Conservation (phyloP, 2,329 filamentous ascomycete genomes). For the Cordyceps pruinosa region DNA sequence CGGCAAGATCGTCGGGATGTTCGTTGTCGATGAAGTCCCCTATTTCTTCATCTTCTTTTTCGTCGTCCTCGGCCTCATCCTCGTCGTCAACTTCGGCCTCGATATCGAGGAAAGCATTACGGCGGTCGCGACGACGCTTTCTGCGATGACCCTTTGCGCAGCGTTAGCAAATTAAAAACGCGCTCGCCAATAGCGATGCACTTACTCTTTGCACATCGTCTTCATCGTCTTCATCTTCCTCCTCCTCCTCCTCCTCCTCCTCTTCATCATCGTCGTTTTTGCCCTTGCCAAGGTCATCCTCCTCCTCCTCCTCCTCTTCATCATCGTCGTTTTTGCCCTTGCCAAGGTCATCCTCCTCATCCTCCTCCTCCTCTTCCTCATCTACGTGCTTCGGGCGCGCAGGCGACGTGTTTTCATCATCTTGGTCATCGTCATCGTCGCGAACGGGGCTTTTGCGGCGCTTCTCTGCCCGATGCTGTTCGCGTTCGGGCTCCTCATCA, state of each 20-base stretch:
- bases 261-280: slow-evolving; percentile 31
- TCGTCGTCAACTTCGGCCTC: slow-evolving; percentile 98
- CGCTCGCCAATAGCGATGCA: slow-evolving; percentile 3
- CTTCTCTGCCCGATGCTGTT: slow-evolving; percentile 37
- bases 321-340: slow-evolving; percentile 32
- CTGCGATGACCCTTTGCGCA: slow-evolving; percentile 54
- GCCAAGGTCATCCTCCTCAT: slow-evolving; percentile 30
- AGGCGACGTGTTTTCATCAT: slow-evolving; percentile 29
- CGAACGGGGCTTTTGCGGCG: neutral
- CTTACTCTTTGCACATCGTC: slow-evolving; percentile 61
- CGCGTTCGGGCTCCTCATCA: slow-evolving; percentile 46
- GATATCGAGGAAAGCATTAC: slow-evolving; percentile 90
- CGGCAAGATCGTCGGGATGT: slow-evolving; percentile 82
- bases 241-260: slow-evolving; percentile 34
- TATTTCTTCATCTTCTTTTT: slow-evolving; percentile 77
- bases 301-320: slow-evolving; percentile 38
- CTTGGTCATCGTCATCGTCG: slow-evolving; percentile 24
- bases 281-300: slow-evolving; percentile 28
- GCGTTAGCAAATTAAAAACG: slow-evolving; percentile 14
- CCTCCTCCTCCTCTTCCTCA: slow-evolving; percentile 38
- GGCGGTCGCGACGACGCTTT: slow-evolving; percentile 71
- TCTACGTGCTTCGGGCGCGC: slow-evolving; percentile 18
- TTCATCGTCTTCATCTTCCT: slow-evolving; percentile 50
- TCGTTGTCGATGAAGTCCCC: slow-evolving; percentile 84
- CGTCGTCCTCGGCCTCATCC: slow-evolving; percentile 79